Evolutionary conservation across 208 protist genomes (phyloP).

Genomic region (Leishmania arabica): DNA sequence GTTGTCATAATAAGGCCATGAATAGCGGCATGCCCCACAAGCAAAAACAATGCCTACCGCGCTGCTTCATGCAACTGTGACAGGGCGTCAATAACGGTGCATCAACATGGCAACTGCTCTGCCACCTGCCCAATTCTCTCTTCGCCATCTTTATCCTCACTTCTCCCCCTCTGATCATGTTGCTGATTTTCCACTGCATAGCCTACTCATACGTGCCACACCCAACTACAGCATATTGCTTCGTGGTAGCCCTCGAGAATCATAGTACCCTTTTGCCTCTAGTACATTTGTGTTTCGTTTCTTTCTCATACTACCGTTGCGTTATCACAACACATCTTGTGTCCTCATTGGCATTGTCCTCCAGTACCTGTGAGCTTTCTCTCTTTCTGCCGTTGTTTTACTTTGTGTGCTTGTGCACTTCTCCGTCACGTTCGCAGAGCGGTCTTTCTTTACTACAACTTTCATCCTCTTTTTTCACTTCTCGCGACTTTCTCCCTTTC

Average conservation of each 20-base stretch:
- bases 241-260: background rate
- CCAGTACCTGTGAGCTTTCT: background rate
- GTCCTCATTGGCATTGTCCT: background rate
- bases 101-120: background rate
- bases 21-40: background rate
- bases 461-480: slow-evolving; percentile 21
- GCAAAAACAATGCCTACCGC: background rate
- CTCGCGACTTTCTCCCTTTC: background rate
- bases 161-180: background rate
- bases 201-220: background rate
- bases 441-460: background rate
- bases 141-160: background rate
- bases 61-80: background rate
- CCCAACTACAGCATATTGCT: background rate
- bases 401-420: background rate
- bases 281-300: slow-evolving; percentile 4
- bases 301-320: slow-evolving; percentile 13
- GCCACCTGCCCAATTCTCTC: too few relatives aligned
- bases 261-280: slow-evolving; percentile 8
- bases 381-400: slow-evolving; percentile 16
- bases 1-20: background rate
- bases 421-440: background rate
- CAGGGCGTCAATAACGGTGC: background rate
- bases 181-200: background rate
- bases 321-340: background rate